These are phyloP conservation scores for Persicaria tinctoria DNA, from an alignment of 148 eudicot species.

Conservation along the genomic window DNA sequence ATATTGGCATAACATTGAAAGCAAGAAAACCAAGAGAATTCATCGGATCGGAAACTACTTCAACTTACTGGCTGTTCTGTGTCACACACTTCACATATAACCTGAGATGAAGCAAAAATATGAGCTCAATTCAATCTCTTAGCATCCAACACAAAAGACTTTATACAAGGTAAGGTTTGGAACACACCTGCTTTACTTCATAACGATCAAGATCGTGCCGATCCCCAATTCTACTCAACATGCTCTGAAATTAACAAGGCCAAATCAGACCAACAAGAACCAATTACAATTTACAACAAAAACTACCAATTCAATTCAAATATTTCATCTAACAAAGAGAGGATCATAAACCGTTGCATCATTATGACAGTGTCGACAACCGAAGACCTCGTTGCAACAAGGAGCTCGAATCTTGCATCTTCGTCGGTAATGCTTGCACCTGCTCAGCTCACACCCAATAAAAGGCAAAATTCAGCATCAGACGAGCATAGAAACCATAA, in stretches of 20 bases:
- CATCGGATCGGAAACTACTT: slow-evolving; percentile 7
- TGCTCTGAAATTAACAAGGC: slow-evolving; percentile 34
- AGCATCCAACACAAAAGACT: no score
- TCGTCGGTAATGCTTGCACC: slow-evolving; percentile 94
- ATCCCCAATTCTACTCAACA: slow-evolving; percentile 50
- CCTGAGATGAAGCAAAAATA: slow-evolving; percentile 32
- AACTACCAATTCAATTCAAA: not conserved
- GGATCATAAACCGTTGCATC: slow-evolving; percentile 51
- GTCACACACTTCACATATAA: slow-evolving; percentile 88
- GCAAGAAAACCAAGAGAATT: no score
- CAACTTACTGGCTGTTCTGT: slow-evolving; percentile 87
- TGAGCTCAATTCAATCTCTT: not conserved
- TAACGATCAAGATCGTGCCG: slow-evolving; percentile 67
- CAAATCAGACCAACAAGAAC: slow-evolving; percentile 3
- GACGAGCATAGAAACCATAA: not conserved
- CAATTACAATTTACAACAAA: not conserved
- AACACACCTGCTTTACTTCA: slow-evolving; percentile 75
- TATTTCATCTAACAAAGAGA: not conserved
- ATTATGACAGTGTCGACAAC: slow-evolving; percentile 96
- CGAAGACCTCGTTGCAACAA: slow-evolving; percentile 84
- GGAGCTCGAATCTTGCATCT: slow-evolving; percentile 95
- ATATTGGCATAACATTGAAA: no score
- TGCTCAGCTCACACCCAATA: slow-evolving; percentile 10
- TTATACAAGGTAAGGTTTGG: no score
- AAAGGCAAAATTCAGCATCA: no score